Conservation (phyloP, 2,329 filamentous ascomycete species). For the Penicillium vulpinum region DNA sequence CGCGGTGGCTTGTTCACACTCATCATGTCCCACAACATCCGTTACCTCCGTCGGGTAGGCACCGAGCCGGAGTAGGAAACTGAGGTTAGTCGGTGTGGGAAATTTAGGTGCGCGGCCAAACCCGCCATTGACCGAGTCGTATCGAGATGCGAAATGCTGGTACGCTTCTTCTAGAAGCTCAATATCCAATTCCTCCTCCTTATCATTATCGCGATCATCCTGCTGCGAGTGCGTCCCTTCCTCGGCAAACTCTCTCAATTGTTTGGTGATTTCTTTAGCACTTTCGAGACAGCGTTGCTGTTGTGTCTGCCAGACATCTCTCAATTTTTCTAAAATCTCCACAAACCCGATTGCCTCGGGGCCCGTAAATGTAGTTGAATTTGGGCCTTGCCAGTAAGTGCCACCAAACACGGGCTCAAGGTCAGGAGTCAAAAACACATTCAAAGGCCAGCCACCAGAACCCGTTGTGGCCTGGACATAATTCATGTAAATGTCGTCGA, state of each 20-base stretch:
- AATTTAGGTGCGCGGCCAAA: slow-evolving; percentile 86
- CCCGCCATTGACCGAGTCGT: slow-evolving; percentile 74
- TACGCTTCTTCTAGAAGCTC: slow-evolving; percentile 91
- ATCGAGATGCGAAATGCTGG: slow-evolving; percentile 75
- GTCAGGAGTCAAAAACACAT: slow-evolving; percentile 93
- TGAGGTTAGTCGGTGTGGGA: slow-evolving; percentile 79
- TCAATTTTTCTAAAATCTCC: slow-evolving; percentile 76
- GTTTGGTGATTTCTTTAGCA: slow-evolving; percentile 75
- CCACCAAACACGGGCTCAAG: slow-evolving; percentile 93
- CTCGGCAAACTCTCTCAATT: slow-evolving; percentile 82
- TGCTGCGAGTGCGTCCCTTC: slow-evolving; percentile 67
- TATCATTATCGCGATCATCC: slow-evolving; percentile 49
- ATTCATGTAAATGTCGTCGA: slow-evolving; percentile 97
- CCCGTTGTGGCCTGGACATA: slow-evolving; percentile 93
- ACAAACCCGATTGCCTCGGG: slow-evolving; percentile 74
- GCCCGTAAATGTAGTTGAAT: slow-evolving; percentile 51
- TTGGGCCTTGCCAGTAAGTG: slow-evolving; percentile 90
- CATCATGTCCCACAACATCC: slow-evolving; percentile 82
- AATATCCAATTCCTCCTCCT: slow-evolving; percentile 74
- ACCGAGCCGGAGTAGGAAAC: slow-evolving; percentile 74
- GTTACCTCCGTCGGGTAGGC: slow-evolving; percentile 70
- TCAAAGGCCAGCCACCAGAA: slow-evolving; percentile 89
- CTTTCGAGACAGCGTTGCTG: slow-evolving; percentile 79
- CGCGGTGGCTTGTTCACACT: slow-evolving; percentile 69
- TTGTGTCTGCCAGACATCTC: slow-evolving; percentile 75